A percentile compares a stretch with the other conserved stretches of the same genome.
Evolutionary conservation across 257 asterid genomes (phyloP).

Genomic region (Gentiana straminea): DNA sequence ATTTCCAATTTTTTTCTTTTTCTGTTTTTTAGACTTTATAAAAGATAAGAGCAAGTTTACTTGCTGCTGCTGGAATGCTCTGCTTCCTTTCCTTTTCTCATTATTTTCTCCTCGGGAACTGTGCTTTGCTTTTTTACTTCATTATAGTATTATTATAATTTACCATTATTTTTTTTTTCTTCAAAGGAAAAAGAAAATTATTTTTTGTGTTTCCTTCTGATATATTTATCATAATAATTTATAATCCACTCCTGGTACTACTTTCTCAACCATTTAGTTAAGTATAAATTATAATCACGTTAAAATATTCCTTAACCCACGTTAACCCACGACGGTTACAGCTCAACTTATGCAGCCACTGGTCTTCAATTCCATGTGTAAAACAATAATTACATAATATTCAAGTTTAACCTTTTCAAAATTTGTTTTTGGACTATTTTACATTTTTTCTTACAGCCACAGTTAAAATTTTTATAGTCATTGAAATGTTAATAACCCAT

Average conservation of each 20-base stretch:
- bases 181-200: background rate
- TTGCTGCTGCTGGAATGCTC: conserved; percentile 59
- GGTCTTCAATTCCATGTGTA: conserved; percentile 1
- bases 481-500: background rate
- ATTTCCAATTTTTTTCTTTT: conserved; percentile 25
- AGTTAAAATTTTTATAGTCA: background rate
- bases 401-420: background rate
- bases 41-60: background rate
- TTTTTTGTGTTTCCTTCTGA: conserved; percentile 4
- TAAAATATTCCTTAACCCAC: conserved; percentile 85
- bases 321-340: conserved; percentile 89
- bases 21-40: too few relatives aligned
- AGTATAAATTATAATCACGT: conserved; percentile 30
- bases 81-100: conserved; percentile 17
- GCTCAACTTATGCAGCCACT: conserved; percentile 49
- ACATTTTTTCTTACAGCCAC: background rate
- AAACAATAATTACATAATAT: too few relatives aligned
- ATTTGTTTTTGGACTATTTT: background rate
- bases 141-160: background rate
- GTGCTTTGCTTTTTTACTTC: conserved; percentile 16
- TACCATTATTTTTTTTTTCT: conserved; percentile 8
- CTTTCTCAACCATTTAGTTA: conserved; percentile 8
- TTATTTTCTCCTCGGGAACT: conserved; percentile 33
- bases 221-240: background rate
- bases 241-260: conserved; percentile 18